Evolutionary conservation across 192 early-diverging fungal species (phyloP).

Genomic region (Podila epicladia): DNA sequence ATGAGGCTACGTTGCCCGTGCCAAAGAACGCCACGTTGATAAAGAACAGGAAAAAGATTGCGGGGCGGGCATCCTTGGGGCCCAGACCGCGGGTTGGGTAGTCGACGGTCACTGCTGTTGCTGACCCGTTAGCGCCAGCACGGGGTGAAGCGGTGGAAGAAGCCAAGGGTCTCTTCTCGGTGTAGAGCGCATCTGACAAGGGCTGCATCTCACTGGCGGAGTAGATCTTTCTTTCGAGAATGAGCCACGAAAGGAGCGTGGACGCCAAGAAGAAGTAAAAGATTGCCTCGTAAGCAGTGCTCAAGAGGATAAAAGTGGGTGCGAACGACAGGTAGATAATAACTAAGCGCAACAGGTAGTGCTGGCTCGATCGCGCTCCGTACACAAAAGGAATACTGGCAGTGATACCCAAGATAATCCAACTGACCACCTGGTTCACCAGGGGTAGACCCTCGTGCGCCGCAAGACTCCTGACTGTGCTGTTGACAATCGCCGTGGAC

Average conservation of each 20-base stretch:
- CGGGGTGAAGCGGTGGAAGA: constrained; percentile 5
- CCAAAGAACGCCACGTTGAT: constrained; percentile 97
- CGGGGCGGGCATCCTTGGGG: constrained; percentile 67
- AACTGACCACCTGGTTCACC: constrained; percentile 72
- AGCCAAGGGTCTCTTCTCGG: constrained; percentile 1
- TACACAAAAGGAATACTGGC: constrained; percentile 72
- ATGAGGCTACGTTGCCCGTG: constrained; percentile 92
- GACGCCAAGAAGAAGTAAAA: constrained; percentile 88
- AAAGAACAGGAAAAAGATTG: constrained; percentile 87
- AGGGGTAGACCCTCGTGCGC: constrained; percentile 71
- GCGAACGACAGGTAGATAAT: constrained; percentile 90
- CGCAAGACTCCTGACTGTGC: constrained; percentile 66
- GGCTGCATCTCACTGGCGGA: constrained; percentile 37
- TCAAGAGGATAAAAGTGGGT: constrained; percentile 86
- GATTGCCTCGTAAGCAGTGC: constrained; percentile 88
- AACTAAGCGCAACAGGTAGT: constrained; percentile 82
- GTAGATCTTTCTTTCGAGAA: constrained; percentile 73
- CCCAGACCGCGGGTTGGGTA: constrained; percentile 53
- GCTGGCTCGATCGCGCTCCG: constrained; percentile 66
- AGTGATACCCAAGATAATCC: constrained; percentile 72
- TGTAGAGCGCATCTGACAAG: constrained; percentile 25
- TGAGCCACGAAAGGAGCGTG: constrained; percentile 79
- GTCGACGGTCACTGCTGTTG: constrained; percentile 2
- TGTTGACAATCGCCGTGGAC: constrained; percentile 69
- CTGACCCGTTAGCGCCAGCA: neutral